These are phyloP conservation scores for Geotrichum fermentans DNA, from an alignment of 1,139 yeast species.

Conservation along the genomic window DNA sequence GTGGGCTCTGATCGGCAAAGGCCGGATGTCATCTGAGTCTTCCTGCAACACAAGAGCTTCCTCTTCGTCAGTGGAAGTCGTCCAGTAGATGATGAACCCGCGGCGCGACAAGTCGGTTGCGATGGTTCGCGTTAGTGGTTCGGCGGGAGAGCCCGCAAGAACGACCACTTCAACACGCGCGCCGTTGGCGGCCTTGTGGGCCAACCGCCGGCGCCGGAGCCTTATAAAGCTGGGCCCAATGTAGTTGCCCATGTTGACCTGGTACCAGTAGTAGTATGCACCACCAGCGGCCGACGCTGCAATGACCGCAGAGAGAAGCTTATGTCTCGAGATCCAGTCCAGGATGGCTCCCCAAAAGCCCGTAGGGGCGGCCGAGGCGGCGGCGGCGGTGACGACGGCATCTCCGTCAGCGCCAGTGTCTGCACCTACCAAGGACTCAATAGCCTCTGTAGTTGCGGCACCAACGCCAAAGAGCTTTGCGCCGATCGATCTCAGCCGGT, in stretches of 20 bases:
- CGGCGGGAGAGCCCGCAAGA: slow-evolving; percentile 71
- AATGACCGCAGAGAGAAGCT: slow-evolving; percentile 27
- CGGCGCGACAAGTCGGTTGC: slow-evolving; percentile 71
- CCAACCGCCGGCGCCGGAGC: slow-evolving; percentile 44
- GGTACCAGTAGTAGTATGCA: slow-evolving; percentile 25
- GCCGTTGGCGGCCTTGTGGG: slow-evolving; percentile 60
- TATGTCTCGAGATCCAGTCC: slow-evolving; percentile 32
- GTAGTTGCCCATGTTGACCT: slow-evolving; percentile 18
- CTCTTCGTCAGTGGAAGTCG: slow-evolving; percentile 63
- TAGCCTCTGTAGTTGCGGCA: slow-evolving; percentile 10
- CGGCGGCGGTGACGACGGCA: slow-evolving; percentile 2
- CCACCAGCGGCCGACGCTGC: slow-evolving; percentile 27
- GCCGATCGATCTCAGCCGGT: slow-evolving; percentile 9
- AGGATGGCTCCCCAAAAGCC: slow-evolving; percentile 25
- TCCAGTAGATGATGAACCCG: slow-evolving; percentile 75
- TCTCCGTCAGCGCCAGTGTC: background rate
- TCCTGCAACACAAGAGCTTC: slow-evolving; percentile 53
- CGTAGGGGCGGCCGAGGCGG: slow-evolving; percentile 5
- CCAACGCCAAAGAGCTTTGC: slow-evolving; percentile 7
- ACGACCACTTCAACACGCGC: slow-evolving; percentile 71
- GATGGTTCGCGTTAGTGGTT: slow-evolving; percentile 63
- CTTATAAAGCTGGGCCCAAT: slow-evolving; percentile 19
- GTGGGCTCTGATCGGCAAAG: slow-evolving; percentile 49
- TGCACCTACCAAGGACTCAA: no score
- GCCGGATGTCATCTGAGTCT: slow-evolving; percentile 51